Evolutionary conservation across 148 eudicot species (phyloP).

Genomic region (Vaccinium macrocarpon): DNA sequence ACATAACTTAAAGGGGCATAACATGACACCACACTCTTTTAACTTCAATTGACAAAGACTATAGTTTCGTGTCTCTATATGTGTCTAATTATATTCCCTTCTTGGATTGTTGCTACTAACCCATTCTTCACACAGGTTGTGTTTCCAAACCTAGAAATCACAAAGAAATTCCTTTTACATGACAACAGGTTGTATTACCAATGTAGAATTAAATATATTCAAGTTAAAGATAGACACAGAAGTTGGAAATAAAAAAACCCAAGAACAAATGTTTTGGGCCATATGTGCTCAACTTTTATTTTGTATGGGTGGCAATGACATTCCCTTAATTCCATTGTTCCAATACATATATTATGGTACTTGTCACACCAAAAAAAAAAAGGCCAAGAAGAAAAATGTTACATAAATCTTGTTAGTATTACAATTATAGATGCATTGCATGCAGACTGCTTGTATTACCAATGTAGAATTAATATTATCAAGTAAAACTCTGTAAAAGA

Average conservation of each 20-base stretch:
- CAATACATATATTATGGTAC: neutral
- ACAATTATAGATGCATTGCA: neutral
- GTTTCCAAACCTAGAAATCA: neutral
- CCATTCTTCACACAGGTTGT: neutral
- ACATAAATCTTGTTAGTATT: neutral
- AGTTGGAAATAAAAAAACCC: neutral
- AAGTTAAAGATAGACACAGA: neutral
- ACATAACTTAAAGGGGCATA: neutral
- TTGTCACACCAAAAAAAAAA: neutral
- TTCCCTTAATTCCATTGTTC: neutral
- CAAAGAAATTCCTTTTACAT: neutral
- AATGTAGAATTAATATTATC: neutral
- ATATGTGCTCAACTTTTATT: neutral
- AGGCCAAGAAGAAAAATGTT: neutral
- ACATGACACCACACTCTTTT: neutral
- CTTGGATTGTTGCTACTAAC: neutral
- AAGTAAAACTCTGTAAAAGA: neutral
- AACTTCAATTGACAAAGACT: neutral
- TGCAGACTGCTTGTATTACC: neutral
- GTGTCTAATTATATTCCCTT: neutral
- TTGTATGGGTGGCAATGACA: neutral
- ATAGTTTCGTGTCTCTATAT: neutral
- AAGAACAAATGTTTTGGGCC: neutral
- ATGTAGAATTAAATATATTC: neutral
- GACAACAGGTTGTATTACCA: neutral